Conservation (phyloP, 1,284 basidiomycete genomes). For the Ceratobasidium sp. region DNA sequence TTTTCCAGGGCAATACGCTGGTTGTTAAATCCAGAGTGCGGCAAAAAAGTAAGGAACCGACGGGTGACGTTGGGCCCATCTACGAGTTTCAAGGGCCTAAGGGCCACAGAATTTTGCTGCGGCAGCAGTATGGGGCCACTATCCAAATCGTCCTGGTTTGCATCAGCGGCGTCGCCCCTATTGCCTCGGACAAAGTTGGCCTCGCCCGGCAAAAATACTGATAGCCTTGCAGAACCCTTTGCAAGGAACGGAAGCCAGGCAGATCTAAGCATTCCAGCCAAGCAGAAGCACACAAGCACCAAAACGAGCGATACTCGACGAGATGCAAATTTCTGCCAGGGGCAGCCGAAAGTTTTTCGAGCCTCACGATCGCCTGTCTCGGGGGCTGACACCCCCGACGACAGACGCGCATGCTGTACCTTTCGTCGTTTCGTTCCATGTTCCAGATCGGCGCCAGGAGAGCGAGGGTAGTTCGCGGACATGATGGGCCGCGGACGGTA, state of each 20-base stretch:
- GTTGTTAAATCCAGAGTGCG: constrained; percentile 83
- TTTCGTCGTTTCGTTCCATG: constrained; percentile 21
- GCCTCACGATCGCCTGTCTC: background rate
- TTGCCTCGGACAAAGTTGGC: background rate
- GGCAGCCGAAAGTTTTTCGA: constrained; percentile 1
- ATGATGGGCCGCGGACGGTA: constrained; percentile 3
- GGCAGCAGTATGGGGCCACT: background rate
- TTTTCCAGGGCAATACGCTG: constrained; percentile 84
- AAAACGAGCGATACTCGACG: constrained; percentile 13
- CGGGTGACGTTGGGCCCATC: background rate
- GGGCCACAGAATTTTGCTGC: background rate
- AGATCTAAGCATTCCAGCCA: background rate
- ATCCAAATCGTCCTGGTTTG: background rate
- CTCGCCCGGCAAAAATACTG: background rate
- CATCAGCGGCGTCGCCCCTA: background rate
- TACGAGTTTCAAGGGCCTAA: background rate
- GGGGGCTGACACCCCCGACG: background rate
- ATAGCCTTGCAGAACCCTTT: background rate
- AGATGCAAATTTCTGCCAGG: constrained; percentile 2
- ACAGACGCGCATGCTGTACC: constrained; percentile 2
- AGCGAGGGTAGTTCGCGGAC: constrained; percentile 11
- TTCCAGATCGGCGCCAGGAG: constrained; percentile 21
- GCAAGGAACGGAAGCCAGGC: constrained; percentile 7
- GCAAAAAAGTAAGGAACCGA: constrained; percentile 54
- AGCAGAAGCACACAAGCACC: constrained; percentile 22